Conservation (phyloP, 768 basidiomycete genomes). For the Phlebiopsis gigantea region DNA sequence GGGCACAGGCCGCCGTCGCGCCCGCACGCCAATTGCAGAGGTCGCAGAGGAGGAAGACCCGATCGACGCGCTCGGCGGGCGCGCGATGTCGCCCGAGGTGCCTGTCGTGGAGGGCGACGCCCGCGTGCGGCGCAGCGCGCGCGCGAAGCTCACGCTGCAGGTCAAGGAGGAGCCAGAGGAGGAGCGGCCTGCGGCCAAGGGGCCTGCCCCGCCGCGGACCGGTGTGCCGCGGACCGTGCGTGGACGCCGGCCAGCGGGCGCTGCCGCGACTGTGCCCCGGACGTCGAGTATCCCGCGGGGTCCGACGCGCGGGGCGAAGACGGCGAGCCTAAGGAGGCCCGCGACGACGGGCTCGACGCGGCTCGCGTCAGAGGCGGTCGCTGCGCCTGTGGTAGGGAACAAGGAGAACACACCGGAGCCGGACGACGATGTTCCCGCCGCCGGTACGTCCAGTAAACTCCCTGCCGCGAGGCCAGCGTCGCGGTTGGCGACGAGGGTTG, state of each 20-base stretch:
- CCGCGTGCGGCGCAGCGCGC: slow-evolving; percentile 17
- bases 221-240: slow-evolving; percentile 1
- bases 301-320: slow-evolving; percentile 16
- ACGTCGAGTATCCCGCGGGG: slow-evolving; percentile 7
- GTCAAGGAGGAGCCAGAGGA: slow-evolving; percentile 16
- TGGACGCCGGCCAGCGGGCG: not conserved
- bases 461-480: not conserved
- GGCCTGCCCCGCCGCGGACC: not conserved
- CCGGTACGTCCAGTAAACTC: not conserved
- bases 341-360: not conserved
- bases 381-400: slow-evolving; percentile 15
- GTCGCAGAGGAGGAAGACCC: slow-evolving; percentile 14
- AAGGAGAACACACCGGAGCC: slow-evolving; percentile 33
- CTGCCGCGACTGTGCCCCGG: slow-evolving; percentile 11
- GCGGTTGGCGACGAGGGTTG: not conserved
- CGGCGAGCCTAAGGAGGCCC: slow-evolving; percentile 7
- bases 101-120: slow-evolving; percentile 10
- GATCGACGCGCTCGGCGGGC: slow-evolving; percentile 14
- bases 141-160: slow-evolving; percentile 17
- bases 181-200: not conserved
- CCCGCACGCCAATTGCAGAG: slow-evolving; percentile 12
- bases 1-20: slow-evolving; percentile 15
- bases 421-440: slow-evolving; percentile 7
- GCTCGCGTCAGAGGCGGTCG: not conserved
- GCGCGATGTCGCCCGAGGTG: slow-evolving; percentile 11